phyloP scores from a whole-genome alignment of 768 basidiomycete species.

The Mycena rebaudengoi region DNA sequence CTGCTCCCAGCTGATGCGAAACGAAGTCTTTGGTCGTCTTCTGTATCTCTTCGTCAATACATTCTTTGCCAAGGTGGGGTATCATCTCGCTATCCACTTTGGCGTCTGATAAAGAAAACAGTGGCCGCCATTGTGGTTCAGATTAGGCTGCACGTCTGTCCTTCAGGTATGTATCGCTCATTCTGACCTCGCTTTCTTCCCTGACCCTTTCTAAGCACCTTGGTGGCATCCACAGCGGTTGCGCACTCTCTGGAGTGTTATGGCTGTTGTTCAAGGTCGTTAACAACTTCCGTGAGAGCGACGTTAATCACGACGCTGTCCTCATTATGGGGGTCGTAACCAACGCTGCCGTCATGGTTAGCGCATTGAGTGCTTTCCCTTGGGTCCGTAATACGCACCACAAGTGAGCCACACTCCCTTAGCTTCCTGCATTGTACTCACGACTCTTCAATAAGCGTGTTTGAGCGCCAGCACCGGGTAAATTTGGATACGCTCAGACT shows the following conservation, averaged over 20 bases:
- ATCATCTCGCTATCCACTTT: background rate
- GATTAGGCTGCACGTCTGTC: slow-evolving; percentile 76
- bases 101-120: slow-evolving; percentile 34
- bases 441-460: slow-evolving; percentile 57
- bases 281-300: slow-evolving; percentile 58
- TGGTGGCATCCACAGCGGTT: slow-evolving; percentile 83
- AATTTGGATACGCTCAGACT: background rate
- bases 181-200: background rate
- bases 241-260: slow-evolving; percentile 71
- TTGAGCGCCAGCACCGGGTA: slow-evolving; percentile 77
- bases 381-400: slow-evolving; percentile 85
- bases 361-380: slow-evolving; percentile 73
- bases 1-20: slow-evolving; percentile 56
- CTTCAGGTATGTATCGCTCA: slow-evolving; percentile 60
- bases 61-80: slow-evolving; percentile 69
- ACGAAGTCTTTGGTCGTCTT: slow-evolving; percentile 78
- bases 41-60: slow-evolving; percentile 75
- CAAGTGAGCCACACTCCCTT: slow-evolving; percentile 58
- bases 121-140: slow-evolving; percentile 80
- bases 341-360: slow-evolving; percentile 62
- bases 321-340: slow-evolving; percentile 71
- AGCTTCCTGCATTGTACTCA: background rate
- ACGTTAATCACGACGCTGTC: slow-evolving; percentile 61
- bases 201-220: slow-evolving; percentile 59
- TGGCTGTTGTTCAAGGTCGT: slow-evolving; percentile 76